Evolutionary conservation across 805 yeast species (phyloP).

Genomic region (Babjeviella inositovora): DNA sequence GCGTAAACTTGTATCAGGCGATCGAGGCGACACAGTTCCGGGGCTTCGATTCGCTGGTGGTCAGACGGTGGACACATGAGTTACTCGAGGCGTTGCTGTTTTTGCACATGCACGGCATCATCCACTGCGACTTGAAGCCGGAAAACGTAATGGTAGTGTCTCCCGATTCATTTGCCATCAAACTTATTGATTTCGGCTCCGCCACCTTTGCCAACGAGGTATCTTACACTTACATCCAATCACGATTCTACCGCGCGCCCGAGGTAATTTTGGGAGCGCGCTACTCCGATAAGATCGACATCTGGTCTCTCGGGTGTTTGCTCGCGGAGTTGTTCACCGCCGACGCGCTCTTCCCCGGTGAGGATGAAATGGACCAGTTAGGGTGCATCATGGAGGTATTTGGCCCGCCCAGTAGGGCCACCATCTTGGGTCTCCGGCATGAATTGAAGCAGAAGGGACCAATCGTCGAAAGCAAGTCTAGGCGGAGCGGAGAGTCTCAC

Average conservation of each 20-base stretch:
- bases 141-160: slow-evolving; percentile 56
- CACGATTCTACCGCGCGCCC: slow-evolving; percentile 68
- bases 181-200: slow-evolving; percentile 73
- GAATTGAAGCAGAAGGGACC: slow-evolving; percentile 17
- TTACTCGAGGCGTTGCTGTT: slow-evolving; percentile 42
- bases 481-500: background rate
- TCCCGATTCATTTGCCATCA: slow-evolving; percentile 28
- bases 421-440: slow-evolving; percentile 20
- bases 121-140: slow-evolving; percentile 82
- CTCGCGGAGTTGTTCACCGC: slow-evolving; percentile 19
- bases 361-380: slow-evolving; percentile 29
- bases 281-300: slow-evolving; percentile 34
- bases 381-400: slow-evolving; percentile 22
- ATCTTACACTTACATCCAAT: slow-evolving; percentile 34
- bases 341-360: slow-evolving; percentile 26
- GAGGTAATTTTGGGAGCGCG: slow-evolving; percentile 57
- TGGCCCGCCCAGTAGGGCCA: slow-evolving; percentile 26
- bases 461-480: slow-evolving; percentile 7
- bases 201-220: slow-evolving; percentile 29
- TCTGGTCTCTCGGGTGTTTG: slow-evolving; percentile 30
- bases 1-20: slow-evolving; percentile 49
- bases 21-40: slow-evolving; percentile 29
- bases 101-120: slow-evolving; percentile 37
- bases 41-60: slow-evolving; percentile 26
- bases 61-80: slow-evolving; percentile 32